Percentiles rank a stretch among this genome's conserved stretches.
phyloP scores from a whole-genome alignment of 2,329 filamentous ascomycete genomes.

The Xylariaceae sp. region DNA sequence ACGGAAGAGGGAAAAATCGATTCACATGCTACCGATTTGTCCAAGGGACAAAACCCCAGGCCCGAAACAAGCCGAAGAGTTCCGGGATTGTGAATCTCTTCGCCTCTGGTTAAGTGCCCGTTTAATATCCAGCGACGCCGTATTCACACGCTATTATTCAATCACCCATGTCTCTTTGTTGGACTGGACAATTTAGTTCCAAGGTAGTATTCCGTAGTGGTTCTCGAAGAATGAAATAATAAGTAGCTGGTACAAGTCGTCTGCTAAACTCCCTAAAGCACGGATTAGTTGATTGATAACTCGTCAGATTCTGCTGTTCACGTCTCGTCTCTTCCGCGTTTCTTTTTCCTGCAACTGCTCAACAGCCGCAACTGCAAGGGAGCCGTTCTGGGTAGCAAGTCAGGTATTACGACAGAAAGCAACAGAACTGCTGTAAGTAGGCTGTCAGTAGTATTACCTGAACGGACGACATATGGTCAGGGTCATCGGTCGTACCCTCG shows the following conservation, averaged over 20 bases:
- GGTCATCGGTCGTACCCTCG: no score
- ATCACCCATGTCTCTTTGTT: not conserved
- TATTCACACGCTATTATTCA: no score
- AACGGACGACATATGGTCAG: no score
- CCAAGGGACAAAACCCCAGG: not conserved
- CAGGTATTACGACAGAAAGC: not conserved
- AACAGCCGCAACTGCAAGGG: no score
- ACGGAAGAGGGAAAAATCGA: not conserved
- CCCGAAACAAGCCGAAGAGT: not conserved
- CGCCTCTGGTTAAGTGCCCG: no score
- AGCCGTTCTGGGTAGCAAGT: no score
- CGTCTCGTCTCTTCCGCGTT: not conserved
- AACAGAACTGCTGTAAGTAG: not conserved
- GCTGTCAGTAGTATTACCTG: not conserved
- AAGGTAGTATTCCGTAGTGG: not conserved
- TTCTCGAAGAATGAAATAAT: not conserved
- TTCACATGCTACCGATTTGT: not conserved
- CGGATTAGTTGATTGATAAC: not conserved
- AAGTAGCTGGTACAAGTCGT: not conserved
- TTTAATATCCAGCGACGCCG: no score
- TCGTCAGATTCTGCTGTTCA: not conserved
- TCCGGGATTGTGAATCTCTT: not conserved
- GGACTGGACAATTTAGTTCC: not conserved
- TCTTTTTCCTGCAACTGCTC: no score
- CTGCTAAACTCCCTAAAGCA: not conserved